Percentiles rank a stretch among this genome's conserved stretches.
phyloP scores from a whole-genome alignment of 2,329 filamentous ascomycete species.

The Fusarium tjaetaba region DNA sequence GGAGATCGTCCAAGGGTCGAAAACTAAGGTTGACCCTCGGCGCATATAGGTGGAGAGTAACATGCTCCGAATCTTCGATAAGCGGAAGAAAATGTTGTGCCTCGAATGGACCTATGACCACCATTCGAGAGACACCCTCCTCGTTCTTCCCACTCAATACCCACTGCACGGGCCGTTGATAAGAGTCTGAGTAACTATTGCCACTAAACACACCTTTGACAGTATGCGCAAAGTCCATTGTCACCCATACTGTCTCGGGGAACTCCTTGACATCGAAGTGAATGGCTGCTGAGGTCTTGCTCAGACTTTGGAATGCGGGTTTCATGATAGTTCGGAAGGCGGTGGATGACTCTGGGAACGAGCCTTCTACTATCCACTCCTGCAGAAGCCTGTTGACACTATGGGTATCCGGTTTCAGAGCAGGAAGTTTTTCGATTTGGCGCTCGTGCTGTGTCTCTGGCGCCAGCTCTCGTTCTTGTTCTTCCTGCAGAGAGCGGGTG shows the following conservation, averaged over 20 bases:
- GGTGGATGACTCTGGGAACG: neutral
- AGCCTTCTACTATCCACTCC: neutral
- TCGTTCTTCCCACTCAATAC: neutral
- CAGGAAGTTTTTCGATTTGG: conserved; percentile 60
- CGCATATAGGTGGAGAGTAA: conserved; percentile 61
- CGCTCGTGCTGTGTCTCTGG: conserved; percentile 71
- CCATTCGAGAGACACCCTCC: neutral
- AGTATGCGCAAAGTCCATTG: conserved; percentile 28
- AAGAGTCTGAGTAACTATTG: conserved; percentile 24
- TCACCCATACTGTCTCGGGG: conserved; percentile 22
- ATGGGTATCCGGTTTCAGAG: conserved; percentile 51
- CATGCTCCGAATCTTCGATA: conserved; percentile 49
- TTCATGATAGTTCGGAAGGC: conserved; percentile 8
- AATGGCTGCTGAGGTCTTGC: conserved; percentile 27
- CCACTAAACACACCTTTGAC: neutral
- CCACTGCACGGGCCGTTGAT: conserved; percentile 42
- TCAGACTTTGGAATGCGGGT: conserved; percentile 30
- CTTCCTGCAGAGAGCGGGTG: conserved; percentile 60
- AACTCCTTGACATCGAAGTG: conserved; percentile 25
- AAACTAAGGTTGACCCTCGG: conserved; percentile 52
- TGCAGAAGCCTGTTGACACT: conserved; percentile 55
- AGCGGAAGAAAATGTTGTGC: conserved; percentile 59
- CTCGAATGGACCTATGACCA: conserved; percentile 67
- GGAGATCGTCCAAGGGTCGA: conserved; percentile 24
- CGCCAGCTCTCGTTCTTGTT: conserved; percentile 74